Evolutionary conservation across 305 asterid species (phyloP).

Genomic region (Fraxinus ornus): DNA sequence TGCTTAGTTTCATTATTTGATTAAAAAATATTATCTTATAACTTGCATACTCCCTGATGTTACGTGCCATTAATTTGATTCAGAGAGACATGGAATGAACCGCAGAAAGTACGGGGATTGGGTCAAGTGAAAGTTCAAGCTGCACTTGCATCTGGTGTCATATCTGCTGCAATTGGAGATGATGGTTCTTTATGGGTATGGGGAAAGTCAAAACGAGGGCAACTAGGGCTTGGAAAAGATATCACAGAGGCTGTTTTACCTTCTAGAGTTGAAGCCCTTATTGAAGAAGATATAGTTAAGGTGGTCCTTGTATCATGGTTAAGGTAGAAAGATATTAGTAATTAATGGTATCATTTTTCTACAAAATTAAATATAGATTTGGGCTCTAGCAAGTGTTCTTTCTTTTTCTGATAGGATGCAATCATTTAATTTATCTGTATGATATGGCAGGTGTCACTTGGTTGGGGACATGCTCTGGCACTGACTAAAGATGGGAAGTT

Average conservation of each 20-base stretch:
- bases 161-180: constrained; percentile 74
- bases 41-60: neutral
- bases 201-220: constrained; percentile 97
- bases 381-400: neutral
- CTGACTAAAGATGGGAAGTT: constrained; percentile 68
- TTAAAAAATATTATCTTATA: neutral
- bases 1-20: neutral
- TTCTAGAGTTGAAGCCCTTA: constrained; percentile 63
- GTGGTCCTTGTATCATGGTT: constrained; percentile 55
- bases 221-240: constrained; percentile 72
- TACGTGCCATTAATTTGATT: neutral
- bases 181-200: constrained; percentile 93
- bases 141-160: constrained; percentile 82
- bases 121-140: constrained; percentile 51
- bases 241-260: constrained; percentile 61
- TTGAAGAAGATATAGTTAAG: constrained; percentile 74
- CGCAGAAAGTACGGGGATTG: constrained; percentile 68
- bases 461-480: constrained; percentile 99
- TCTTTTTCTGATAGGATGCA: constrained; percentile 5
- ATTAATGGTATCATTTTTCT: neutral
- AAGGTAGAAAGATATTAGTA: constrained; percentile 44
- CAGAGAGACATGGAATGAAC: constrained; percentile 78
- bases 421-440: constrained; percentile 10
- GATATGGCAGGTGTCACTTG: constrained; percentile 70
- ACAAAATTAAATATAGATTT: neutral